Conservation (phyloP, 441 rosid species). For the Raphanus hybrid region DNA sequence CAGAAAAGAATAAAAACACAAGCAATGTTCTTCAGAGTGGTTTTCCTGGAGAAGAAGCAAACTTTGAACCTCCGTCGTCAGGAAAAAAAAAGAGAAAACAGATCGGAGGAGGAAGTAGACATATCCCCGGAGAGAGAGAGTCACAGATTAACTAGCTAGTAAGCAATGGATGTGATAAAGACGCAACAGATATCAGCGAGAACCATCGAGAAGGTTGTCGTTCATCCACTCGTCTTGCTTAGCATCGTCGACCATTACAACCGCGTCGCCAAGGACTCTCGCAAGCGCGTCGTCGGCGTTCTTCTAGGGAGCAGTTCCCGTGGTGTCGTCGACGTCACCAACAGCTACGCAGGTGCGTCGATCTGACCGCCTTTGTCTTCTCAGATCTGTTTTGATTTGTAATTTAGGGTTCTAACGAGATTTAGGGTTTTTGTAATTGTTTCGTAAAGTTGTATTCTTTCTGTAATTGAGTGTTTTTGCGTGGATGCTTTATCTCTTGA, state of each 20-base stretch:
- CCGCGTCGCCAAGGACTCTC: constrained; percentile 85
- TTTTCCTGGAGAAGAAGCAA: constrained; percentile 67
- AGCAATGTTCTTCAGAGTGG: not conserved
- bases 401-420: constrained; percentile 4
- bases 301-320: constrained; percentile 43
- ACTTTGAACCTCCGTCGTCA: constrained; percentile 14
- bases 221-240: constrained; percentile 88
- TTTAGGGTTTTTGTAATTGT: constrained; percentile 22
- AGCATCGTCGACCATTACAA: constrained; percentile 92
- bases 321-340: constrained; percentile 77
- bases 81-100: constrained; percentile 2
- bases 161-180: constrained; percentile 79
- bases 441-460: not conserved
- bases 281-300: constrained; percentile 85
- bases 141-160: not conserved
- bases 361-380: not conserved
- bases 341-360: constrained; percentile 73
- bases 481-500: constrained; percentile 20
- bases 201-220: constrained; percentile 83
- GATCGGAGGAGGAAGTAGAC: constrained; percentile 23
- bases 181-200: constrained; percentile 73
- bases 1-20: not conserved
- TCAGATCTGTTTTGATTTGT: not conserved
- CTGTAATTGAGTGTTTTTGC: too few relatives aligned
- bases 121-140: not conserved